Conservation (phyloP, 805 yeast genomes). For the Ogataea philodendri region DNA sequence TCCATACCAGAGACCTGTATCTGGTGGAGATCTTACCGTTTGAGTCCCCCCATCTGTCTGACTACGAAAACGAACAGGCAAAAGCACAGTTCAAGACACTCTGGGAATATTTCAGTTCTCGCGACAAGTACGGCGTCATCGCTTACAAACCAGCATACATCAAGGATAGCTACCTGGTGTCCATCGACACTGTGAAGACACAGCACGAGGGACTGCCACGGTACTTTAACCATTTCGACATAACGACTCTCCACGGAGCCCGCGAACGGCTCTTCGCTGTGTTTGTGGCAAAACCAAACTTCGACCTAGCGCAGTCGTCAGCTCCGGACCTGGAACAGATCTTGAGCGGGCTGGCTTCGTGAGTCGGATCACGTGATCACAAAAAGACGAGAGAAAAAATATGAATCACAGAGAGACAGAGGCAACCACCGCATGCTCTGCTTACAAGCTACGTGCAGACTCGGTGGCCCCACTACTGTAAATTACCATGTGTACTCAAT, state of each 20-base stretch:
- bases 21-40: conserved; percentile 42
- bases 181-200: conserved; percentile 18
- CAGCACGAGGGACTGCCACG: conserved; percentile 16
- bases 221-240: conserved; percentile 23
- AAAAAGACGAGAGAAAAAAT: background rate
- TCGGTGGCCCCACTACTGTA: too few relatives aligned
- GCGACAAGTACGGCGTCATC: conserved; percentile 59
- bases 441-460: too few relatives aligned
- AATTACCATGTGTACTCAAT: conserved; percentile 9
- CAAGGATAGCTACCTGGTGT: conserved; percentile 62
- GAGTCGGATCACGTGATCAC: conserved; percentile 3
- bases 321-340: conserved; percentile 16
- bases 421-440: too few relatives aligned
- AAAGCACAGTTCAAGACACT: conserved; percentile 32
- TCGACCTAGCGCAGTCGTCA: conserved; percentile 12
- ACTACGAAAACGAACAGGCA: conserved; percentile 27
- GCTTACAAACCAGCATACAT: conserved; percentile 47
- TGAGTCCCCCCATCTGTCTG: conserved; percentile 21
- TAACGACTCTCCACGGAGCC: conserved; percentile 15
- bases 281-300: conserved; percentile 29
- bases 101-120: conserved; percentile 45
- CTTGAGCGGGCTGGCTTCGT: conserved; percentile 18
- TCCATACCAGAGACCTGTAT: conserved; percentile 50
- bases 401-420: conserved; percentile 6
- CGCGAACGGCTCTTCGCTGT: conserved; percentile 26